phyloP scores from a whole-genome alignment of 2,329 filamentous ascomycete species.

The Parastagonospora nodorum region DNA sequence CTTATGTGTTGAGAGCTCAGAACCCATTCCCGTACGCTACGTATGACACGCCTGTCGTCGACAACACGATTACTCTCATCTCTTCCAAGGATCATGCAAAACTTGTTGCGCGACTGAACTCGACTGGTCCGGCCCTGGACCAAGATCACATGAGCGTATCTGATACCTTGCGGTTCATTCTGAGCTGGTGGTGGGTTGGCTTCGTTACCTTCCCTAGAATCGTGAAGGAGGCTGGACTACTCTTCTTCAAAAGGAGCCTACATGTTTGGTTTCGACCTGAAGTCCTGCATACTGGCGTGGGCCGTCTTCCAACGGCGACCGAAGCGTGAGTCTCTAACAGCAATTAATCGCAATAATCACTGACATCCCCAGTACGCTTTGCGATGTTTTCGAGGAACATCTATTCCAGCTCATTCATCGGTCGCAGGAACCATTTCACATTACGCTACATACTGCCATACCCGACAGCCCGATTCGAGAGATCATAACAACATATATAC shows the following conservation, averaged over 20 bases:
- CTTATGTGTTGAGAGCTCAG: conserved; percentile 53
- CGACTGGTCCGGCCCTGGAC: conserved; percentile 57
- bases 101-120: conserved; percentile 65
- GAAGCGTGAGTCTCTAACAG: conserved; percentile 49
- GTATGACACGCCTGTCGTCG: conserved; percentile 50
- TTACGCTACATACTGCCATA: conserved; percentile 62
- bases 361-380: conserved; percentile 35
- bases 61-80: conserved; percentile 65
- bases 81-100: conserved; percentile 67
- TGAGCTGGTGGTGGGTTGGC: conserved; percentile 70
- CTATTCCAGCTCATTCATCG: conserved; percentile 55
- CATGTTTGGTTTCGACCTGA: conserved; percentile 71
- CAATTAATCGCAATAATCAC: neutral
- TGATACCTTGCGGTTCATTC: conserved; percentile 56
- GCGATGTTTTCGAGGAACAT: conserved; percentile 48
- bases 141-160: conserved; percentile 52
- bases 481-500: conserved; percentile 26
- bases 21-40: conserved; percentile 48
- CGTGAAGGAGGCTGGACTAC: conserved; percentile 61
- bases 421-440: conserved; percentile 50
- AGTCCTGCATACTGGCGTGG: conserved; percentile 61
- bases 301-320: conserved; percentile 56
- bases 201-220: conserved; percentile 70
- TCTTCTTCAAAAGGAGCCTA: conserved; percentile 63
- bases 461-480: conserved; percentile 23